Evolutionary conservation across 2,329 filamentous ascomycete genomes (phyloP).

Genomic region (Stachybotrys elegans): DNA sequence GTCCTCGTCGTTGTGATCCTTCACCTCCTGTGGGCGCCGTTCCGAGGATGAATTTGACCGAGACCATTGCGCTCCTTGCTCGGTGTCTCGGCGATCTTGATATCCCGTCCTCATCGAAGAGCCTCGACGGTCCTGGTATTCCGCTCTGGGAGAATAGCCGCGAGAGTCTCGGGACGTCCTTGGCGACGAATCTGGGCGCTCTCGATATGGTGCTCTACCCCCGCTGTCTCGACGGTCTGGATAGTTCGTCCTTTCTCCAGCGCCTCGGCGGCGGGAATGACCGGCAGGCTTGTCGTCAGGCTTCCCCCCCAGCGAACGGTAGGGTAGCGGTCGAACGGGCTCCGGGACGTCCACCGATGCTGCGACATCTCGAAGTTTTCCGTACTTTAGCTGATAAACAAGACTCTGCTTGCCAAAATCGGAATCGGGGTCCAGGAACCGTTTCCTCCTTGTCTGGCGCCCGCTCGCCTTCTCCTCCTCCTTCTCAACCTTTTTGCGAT

Average conservation of each 20-base stretch:
- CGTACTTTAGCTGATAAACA: constrained; percentile 49
- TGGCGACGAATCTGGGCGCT: background rate
- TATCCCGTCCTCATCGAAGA: no score
- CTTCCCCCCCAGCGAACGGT: background rate
- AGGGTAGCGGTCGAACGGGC: constrained; percentile 4
- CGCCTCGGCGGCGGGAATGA: background rate
- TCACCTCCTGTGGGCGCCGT: background rate
- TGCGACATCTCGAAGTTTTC: constrained; percentile 26
- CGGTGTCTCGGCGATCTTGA: background rate
- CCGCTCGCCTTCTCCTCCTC: constrained; percentile 24
- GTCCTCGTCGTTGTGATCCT: constrained; percentile 6
- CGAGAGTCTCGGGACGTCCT: background rate
- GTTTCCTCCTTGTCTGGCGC: constrained; percentile 40
- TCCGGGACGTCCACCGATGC: constrained; percentile 9
- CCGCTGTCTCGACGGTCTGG: background rate
- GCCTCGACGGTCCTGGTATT: background rate
- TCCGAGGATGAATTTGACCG: background rate
- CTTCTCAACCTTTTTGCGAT: constrained; percentile 32
- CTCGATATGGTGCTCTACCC: background rate
- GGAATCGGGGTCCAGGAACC: constrained; percentile 46
- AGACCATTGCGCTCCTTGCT: background rate
- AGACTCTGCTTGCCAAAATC: constrained; percentile 51
- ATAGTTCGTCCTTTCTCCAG: background rate
- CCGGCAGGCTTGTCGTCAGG: background rate
- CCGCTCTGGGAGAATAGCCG: no score